Evolutionary conservation across 2,329 filamentous ascomycete species (phyloP), one percentile per base, ranked within the genome.

Genomic region (Pseudogymnoascus sp.): DNA sequence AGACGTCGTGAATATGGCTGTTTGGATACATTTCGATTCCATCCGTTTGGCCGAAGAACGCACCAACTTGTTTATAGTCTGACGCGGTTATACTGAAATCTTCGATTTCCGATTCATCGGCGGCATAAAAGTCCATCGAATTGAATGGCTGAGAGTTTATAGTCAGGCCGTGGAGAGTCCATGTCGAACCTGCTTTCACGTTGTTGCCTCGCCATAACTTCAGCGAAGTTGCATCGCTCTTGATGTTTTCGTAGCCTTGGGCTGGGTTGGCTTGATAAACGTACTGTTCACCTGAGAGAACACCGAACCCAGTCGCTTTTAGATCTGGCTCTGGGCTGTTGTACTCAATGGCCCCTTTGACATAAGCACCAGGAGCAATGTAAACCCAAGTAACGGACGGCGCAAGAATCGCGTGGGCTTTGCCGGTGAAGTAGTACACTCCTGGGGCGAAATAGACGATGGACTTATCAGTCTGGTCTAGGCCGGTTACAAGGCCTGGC

Each of bases 1-100:
- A 76, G 55, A 72, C 69, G 61, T 75, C 70, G 12, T 63, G 65
- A 17, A 74, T 67, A 15, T 59, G n/a, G 10, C 69, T 67, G 39
- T 70, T 70, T 0, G 72, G 62, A 61, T 76, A 75, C 58, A 74
- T 69, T 41, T 74, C 68, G 38, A 69, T 71, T 17, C 74, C 74
- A 63, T 76, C 74, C 0, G 74, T 76, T 64, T 76, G 74, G 21
- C 65, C 66, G 61, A 71, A 76, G 63, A 71, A 76, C 9, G 74
- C 71, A 8, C 74, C 74, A 33, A 76, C 74, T 63, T 75, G 74
- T 66, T 76, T 76, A 64, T 75, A 75, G 61, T 76, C 74, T 1
- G 62, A 69, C 8, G 67, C 66, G 15, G 69, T 61, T 36, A 71
- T 68, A n/a, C 65, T 63, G 29, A 70, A 64, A 3, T 61, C 63